phyloP scores from a whole-genome alignment of 2,329 filamentous ascomycete genomes.

The Botryotinia calthae region DNA sequence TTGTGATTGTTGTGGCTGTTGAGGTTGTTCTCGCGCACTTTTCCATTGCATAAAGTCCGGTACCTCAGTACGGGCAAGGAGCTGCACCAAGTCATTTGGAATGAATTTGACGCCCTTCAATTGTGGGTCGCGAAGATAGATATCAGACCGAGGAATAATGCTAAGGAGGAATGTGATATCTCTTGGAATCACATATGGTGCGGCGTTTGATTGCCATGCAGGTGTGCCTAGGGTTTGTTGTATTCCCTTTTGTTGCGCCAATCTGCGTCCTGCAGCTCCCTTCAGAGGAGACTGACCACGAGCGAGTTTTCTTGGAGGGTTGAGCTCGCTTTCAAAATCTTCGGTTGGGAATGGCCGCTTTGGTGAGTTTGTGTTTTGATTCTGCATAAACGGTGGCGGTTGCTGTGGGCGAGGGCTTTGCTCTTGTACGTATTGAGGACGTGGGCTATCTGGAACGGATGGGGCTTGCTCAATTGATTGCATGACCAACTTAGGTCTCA shows the following conservation, averaged over 20 bases:
- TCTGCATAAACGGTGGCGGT: slow-evolving; percentile 33
- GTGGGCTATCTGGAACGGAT: slow-evolving; percentile 43
- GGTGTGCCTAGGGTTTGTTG: slow-evolving; percentile 50
- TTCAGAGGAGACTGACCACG: slow-evolving; percentile 93
- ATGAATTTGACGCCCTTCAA: slow-evolving; percentile 53
- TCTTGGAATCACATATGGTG: slow-evolving; percentile 66
- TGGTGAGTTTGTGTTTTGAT: slow-evolving; percentile 39
- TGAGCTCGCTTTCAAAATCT: slow-evolving; percentile 67
- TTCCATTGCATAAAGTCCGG: slow-evolving; percentile 61
- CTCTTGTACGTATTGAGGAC: slow-evolving; percentile 34
- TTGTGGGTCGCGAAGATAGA: slow-evolving; percentile 60
- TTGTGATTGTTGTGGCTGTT: not conserved
- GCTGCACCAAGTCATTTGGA: slow-evolving; percentile 66
- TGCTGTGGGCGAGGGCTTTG: slow-evolving; percentile 38
- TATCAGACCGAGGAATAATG: slow-evolving; percentile 61
- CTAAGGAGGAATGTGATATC: slow-evolving; percentile 58
- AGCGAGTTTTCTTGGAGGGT: slow-evolving; percentile 79
- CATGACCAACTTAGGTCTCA: slow-evolving; percentile 60
- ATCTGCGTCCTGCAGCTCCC: slow-evolving; percentile 78
- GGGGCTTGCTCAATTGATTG: slow-evolving; percentile 53
- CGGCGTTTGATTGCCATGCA: slow-evolving; percentile 36
- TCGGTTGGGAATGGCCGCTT: slow-evolving; percentile 50
- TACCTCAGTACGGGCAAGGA: slow-evolving; percentile 67
- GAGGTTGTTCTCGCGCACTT: slow-evolving; percentile 38
- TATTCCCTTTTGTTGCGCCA: slow-evolving; percentile 66